Percentiles rank a stretch among this genome's conserved stretches.
Conservation (phyloP, 257 asterid species). For the Penstemon eatonii region DNA sequence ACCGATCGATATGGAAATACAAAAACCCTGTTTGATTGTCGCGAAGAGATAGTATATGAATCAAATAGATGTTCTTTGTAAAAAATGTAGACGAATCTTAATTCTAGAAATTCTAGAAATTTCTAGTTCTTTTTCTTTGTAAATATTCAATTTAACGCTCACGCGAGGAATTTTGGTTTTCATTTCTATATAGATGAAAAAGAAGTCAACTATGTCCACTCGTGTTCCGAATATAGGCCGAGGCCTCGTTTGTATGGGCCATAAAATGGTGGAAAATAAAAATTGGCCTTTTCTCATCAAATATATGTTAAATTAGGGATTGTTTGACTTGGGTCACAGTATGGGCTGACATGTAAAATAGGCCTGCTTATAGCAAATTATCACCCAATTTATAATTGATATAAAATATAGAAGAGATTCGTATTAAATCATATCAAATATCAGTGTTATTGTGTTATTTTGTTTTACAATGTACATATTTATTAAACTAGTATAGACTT, state of each 20-base stretch:
- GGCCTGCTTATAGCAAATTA: too few relatives aligned
- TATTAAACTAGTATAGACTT: too few relatives aligned
- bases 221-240: slow-evolving; percentile 1
- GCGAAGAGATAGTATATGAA: neutral
- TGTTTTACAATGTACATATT: too few relatives aligned
- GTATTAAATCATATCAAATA: too few relatives aligned
- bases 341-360: neutral
- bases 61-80: neutral
- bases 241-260: neutral
- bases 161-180: neutral
- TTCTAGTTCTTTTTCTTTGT: slow-evolving; percentile 27
- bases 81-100: neutral
- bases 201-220: slow-evolving; percentile 10
- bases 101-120: slow-evolving; percentile 35
- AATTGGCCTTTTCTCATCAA: too few relatives aligned
- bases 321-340: neutral
- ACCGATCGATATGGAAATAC: slow-evolving; percentile 20
- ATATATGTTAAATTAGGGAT: too few relatives aligned
- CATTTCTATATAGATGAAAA: neutral
- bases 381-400: too few relatives aligned
- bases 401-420: too few relatives aligned
- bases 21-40: neutral
- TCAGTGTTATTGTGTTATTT: too few relatives aligned
- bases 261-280: too few relatives aligned
- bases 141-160: neutral